Evolutionary conservation across 768 basidiomycete genomes (phyloP).

Genomic region (Boletus bicolor): DNA sequence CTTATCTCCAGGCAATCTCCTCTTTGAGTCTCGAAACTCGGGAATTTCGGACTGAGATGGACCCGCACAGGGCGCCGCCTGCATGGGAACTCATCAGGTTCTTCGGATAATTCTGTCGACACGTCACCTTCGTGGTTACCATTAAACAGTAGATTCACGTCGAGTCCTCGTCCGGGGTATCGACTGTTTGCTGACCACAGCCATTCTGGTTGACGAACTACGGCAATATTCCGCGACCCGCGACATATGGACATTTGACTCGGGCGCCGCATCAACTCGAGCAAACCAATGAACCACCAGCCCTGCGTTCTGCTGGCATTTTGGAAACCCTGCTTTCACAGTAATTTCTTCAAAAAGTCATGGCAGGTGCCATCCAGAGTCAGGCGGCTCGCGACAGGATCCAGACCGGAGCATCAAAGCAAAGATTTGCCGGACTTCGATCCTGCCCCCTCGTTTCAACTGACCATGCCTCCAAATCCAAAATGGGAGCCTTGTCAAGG

Average conservation of each 20-base stretch:
- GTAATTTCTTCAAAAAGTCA: neutral
- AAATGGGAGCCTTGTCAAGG: slow-evolving; percentile 45
- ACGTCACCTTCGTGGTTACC: neutral
- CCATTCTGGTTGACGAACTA: neutral
- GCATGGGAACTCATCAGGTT: slow-evolving; percentile 3
- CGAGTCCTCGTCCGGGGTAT: neutral
- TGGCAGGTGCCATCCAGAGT: neutral
- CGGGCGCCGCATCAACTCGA: neutral
- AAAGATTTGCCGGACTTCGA: slow-evolving; percentile 17
- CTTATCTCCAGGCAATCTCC: slow-evolving; percentile 16
- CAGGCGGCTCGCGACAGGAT: slow-evolving; percentile 3
- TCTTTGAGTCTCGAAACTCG: neutral
- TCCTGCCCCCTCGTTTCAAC: slow-evolving; percentile 31
- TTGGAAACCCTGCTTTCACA: slow-evolving; percentile 1
- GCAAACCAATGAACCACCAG: neutral
- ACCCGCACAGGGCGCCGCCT: neutral
- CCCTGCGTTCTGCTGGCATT: neutral
- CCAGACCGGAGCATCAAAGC: neutral
- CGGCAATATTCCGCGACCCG: neutral
- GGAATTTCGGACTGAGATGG: neutral
- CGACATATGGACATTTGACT: neutral
- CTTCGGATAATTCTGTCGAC: neutral
- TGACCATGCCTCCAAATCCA: slow-evolving; percentile 39
- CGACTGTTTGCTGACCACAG: neutral
- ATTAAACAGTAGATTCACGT: neutral